Evolutionary conservation across 345 rosid species (phyloP), one percentile per base, ranked within the genome.

Genomic region (Atalantia buxifolia): DNA sequence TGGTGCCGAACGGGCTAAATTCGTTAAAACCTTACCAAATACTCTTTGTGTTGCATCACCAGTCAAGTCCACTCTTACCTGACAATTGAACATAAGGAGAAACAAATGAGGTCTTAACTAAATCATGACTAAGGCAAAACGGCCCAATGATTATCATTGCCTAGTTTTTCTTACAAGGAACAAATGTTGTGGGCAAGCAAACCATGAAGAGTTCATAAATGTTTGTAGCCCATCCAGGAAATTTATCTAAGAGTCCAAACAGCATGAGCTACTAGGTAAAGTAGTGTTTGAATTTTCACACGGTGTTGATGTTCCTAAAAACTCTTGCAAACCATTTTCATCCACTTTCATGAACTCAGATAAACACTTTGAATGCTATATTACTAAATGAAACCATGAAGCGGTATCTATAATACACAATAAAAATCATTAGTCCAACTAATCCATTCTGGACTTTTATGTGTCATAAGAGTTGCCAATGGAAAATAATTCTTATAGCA

Each of bases 11-110:
- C 80, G 83, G 57, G 90, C 91, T 78, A 91, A 85, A 80, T 88
- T 77, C 13, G 50, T 45, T 45, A 45, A 45, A 45, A 45, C 50
- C 50, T 45, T 45, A 45, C 13, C 50, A 45, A 87, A 91, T 6
- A 85, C 87, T 59, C 77, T 88, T 69, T 88, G 83, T 7, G 92
- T 91, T 69, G 82, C 90, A 62, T 78, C 81, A 31, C 89, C 88
- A 33, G 80, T 79, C 84, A 91, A 72, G 63, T 91, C 92, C 83
- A 89, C 92, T 83, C 92, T 85, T 27, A 89, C 78, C 92, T 89
- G 83, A 48, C 61, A 81, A 67, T 59, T 75, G 42, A 69, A 83
- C 27, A 80, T 28, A 27, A 64, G 53, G 31, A 71, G 67, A 28
- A 71, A 48, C 61, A 66, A 35, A 21, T 28, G 69, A 9, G 10